These are phyloP conservation scores for Penicillium simplicissimum DNA, from an alignment of 495 filamentous ascomycete genomes.

Conservation along the genomic window DNA sequence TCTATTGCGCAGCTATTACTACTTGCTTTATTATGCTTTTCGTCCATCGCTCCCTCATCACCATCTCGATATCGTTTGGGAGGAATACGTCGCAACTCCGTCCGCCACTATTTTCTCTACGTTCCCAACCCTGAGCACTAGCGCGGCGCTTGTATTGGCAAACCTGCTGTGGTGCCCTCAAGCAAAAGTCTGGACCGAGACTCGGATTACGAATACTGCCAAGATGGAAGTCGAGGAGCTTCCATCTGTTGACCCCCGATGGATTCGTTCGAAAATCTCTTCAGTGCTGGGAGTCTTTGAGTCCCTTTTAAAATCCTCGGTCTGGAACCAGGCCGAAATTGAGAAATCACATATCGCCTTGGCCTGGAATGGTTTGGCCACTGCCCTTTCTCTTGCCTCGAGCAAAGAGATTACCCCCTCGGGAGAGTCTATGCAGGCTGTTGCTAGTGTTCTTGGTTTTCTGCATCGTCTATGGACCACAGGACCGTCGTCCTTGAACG, in stretches of 20 bases:
- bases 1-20: slow-evolving; percentile 69
- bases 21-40: slow-evolving; percentile 84
- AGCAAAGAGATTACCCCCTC: slow-evolving; percentile 90
- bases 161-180: slow-evolving; percentile 68
- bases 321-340: slow-evolving; percentile 51
- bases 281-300: slow-evolving; percentile 65
- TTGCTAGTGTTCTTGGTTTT: slow-evolving; percentile 67
- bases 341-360: slow-evolving; percentile 45
- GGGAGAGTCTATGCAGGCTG: slow-evolving; percentile 73
- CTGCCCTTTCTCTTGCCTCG: slow-evolving; percentile 71
- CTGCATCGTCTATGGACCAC: slow-evolving; percentile 67
- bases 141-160: slow-evolving; percentile 64
- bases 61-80: slow-evolving; percentile 78
- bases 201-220: slow-evolving; percentile 59
- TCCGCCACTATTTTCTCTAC: slow-evolving; percentile 37
- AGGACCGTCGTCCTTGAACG: slow-evolving; percentile 42
- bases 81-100: slow-evolving; percentile 62
- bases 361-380: slow-evolving; percentile 71
- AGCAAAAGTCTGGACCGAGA: slow-evolving; percentile 69
- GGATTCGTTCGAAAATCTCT: slow-evolving; percentile 72
- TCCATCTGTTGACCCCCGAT: slow-evolving; percentile 77
- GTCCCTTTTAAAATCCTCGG: slow-evolving; percentile 57
- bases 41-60: slow-evolving; percentile 61
- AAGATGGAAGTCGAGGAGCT: slow-evolving; percentile 68
- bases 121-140: slow-evolving; percentile 39